Evolutionary conservation across 139 green algal species (phyloP).

Genomic region (Chlorella sp.): DNA sequence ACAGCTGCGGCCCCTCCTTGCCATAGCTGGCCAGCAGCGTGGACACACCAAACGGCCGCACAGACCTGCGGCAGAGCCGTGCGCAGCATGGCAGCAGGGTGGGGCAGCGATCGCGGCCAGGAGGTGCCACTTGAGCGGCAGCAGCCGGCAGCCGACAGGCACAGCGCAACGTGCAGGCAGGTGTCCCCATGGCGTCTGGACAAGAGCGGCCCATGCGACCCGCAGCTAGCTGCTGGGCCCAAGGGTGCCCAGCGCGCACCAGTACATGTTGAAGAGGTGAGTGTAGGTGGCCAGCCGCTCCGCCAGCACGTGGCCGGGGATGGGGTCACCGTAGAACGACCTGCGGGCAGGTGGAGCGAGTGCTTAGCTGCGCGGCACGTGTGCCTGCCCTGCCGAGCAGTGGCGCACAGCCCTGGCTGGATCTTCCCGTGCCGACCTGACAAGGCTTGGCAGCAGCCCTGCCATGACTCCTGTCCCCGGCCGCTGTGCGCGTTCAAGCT

Average conservation of each 20-base stretch:
- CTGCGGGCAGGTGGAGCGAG: no score
- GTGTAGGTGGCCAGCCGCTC: constrained; percentile 93
- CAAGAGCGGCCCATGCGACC: no score
- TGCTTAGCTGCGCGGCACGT: no score
- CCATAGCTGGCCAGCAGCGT: constrained; percentile 87
- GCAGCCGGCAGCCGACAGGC: background rate
- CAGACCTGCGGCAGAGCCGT: constrained; percentile 2
- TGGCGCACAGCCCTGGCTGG: no score
- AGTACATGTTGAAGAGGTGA: constrained; percentile 99
- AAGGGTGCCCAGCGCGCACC: constrained; percentile 70
- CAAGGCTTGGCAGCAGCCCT: no score
- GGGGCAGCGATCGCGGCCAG: background rate
- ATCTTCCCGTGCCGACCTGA: no score
- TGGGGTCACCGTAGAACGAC: constrained; percentile 91
- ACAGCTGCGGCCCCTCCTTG: constrained; percentile 87
- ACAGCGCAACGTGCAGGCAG: no score
- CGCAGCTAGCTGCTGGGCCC: background rate
- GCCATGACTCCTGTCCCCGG: no score
- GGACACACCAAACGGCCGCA: constrained; percentile 81
- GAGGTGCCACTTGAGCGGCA: background rate
- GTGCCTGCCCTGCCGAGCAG: no score
- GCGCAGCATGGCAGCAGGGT: background rate
- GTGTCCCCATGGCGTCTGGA: background rate
- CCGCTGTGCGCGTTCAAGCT: no score
- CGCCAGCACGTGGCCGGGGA: constrained; percentile 89